Conservation (phyloP, 2,329 filamentous ascomycete genomes). For the Penicillium sp. region DNA sequence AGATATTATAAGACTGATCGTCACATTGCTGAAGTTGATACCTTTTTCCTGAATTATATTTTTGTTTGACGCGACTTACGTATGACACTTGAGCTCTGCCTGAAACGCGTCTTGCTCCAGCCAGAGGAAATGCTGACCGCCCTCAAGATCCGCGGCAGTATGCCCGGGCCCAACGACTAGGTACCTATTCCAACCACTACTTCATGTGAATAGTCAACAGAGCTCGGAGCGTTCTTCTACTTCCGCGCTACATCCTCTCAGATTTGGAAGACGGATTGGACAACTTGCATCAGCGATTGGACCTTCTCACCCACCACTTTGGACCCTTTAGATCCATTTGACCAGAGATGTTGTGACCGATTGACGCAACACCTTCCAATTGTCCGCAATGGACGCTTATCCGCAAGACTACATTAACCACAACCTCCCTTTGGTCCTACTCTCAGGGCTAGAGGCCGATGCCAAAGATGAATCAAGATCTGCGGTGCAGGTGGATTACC, state of each 20-base stretch:
- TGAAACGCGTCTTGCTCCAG: neutral
- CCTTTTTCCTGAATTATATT: no score
- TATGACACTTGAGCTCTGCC: neutral
- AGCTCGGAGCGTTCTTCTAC: neutral
- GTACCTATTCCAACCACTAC: neutral
- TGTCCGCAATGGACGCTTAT: constrained; percentile 50
- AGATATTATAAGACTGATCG: no score
- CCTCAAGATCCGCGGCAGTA: constrained; percentile 5
- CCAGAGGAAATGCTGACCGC: neutral
- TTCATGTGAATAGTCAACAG: neutral
- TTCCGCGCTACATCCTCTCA: neutral
- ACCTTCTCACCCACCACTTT: neutral
- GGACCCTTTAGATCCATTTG: neutral
- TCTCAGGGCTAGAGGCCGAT: constrained; percentile 68
- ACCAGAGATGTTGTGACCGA: constrained; percentile 38
- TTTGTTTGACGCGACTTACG: neutral
- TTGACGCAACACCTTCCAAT: constrained; percentile 18
- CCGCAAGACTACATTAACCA: constrained; percentile 74
- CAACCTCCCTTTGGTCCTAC: constrained; percentile 80
- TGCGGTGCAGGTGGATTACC: constrained; percentile 46
- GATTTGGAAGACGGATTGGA: neutral
- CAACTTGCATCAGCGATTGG: neutral
- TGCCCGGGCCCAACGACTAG: neutral
- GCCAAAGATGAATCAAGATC: constrained; percentile 34
- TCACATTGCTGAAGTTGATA: no score